These are phyloP conservation scores for Fusarium robinianum DNA, from an alignment of 2,329 filamentous ascomycete genomes.

Conservation along the genomic window DNA sequence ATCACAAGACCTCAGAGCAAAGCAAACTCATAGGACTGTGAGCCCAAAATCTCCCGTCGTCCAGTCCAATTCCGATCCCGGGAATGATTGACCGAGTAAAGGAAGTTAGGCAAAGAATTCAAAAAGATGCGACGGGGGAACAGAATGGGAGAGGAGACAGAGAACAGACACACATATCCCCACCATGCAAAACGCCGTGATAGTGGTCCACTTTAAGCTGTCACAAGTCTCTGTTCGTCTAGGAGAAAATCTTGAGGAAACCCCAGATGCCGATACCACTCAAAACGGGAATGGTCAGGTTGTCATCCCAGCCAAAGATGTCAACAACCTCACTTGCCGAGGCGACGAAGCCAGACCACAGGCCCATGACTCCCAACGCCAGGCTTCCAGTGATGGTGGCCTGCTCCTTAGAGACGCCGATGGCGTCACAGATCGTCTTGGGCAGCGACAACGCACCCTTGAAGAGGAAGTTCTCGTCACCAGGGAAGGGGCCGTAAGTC, in stretches of 20 bases:
- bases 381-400: constrained; percentile 69
- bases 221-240: constrained; percentile 29
- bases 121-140: constrained; percentile 15
- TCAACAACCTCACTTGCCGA: constrained; percentile 90
- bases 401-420: constrained; percentile 64
- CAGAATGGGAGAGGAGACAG: constrained; percentile 6
- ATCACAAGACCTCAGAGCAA: constrained; percentile 12
- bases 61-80: constrained; percentile 8
- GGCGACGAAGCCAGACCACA: constrained; percentile 87
- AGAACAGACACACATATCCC: constrained; percentile 18
- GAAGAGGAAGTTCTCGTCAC: constrained; percentile 77
- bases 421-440: constrained; percentile 54
- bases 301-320: constrained; percentile 94
- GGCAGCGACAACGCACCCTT: constrained; percentile 76
- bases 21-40: not conserved
- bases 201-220: constrained; percentile 2
- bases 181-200: constrained; percentile 24
- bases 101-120: constrained; percentile 18
- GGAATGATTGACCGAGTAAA: constrained; percentile 12
- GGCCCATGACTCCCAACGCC: constrained; percentile 78
- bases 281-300: constrained; percentile 91
- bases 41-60: constrained; percentile 13
- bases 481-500: constrained; percentile 65
- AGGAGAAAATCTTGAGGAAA: constrained; percentile 85
- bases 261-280: constrained; percentile 89